These are phyloP conservation scores for Verticillium albo-atrum DNA, from an alignment of 2,329 filamentous ascomycete genomes.

Conservation along the genomic window DNA sequence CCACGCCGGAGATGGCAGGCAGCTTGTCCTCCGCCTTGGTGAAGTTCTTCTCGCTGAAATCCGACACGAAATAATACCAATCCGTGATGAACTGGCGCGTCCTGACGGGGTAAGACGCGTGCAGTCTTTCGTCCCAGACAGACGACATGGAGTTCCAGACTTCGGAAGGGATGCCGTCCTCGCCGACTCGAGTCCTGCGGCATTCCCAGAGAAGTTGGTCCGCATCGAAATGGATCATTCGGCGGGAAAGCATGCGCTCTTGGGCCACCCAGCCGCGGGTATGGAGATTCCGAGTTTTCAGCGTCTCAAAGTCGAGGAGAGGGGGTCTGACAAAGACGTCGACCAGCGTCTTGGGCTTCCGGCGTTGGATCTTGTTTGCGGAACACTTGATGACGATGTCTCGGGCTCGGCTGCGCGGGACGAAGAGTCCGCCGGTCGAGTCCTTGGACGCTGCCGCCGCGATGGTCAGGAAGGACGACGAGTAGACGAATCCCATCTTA, in stretches of 20 bases:
- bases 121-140: not conserved
- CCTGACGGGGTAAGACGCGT: not conserved
- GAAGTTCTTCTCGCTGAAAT: conserved; percentile 6
- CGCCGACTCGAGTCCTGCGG: not conserved
- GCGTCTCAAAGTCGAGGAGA: not conserved
- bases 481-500: conserved; percentile 21
- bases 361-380: not conserved
- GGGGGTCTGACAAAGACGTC: not conserved
- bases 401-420: not conserved
- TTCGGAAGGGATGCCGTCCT: not conserved
- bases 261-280: conserved; percentile 23
- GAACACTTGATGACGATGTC: conserved; percentile 1
- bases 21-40: conserved; percentile 18
- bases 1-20: conserved; percentile 23
- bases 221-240: conserved; percentile 19
- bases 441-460: conserved; percentile 16
- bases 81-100: not conserved
- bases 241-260: conserved; percentile 20
- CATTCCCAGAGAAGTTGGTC: conserved; percentile 9
- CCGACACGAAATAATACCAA: not conserved
- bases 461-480: conserved; percentile 16
- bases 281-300: conserved; percentile 3
- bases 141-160: not conserved
- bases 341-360: not conserved
- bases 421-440: conserved; percentile 15